Evolutionary conservation across 768 basidiomycete species (phyloP), one percentile per base, ranked within the genome.

Genomic region (Botryobasidium botryosum): DNA sequence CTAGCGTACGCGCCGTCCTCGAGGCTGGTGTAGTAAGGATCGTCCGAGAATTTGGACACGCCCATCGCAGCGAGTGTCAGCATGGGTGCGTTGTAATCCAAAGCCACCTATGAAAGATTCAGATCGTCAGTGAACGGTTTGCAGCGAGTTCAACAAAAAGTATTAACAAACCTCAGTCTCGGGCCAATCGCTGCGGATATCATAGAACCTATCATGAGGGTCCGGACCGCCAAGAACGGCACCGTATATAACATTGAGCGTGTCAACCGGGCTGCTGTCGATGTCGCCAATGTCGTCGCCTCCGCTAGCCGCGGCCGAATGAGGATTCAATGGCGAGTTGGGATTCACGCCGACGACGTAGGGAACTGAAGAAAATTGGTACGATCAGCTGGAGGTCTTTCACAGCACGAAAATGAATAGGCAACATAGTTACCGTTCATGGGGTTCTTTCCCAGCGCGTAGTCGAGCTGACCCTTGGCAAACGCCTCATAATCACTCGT

Each of bases 281-380:
- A 91, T 78, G 25, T 71, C 59, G 31, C 55, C 61, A 51, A 82
- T 71, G 53, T 86, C 71, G 45, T 69, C 67, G 1, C 85, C 87
- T 25, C 90, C 90, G 47, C 79, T 80, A 2, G 91, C 82, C 63
- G 82, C 69, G 2, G 87, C 90, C 4, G 82, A 85, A 56, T 92
- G 88, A 1, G 90, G 90, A 58, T 92, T 94, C 39, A 68, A 61
- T 0, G 88, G 88, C 10, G 91, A 82, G 57, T 92, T 91, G 1
- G 88, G 85, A 60, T 92, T 86, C 39, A 69, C 64, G 31, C 91
- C 90, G 20, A 94, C 87, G 40, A 94, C 61, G 58, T 94, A 96
- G 1, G 82, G 78, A 7, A 74, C 80, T n/a, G n/a, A n/a, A n/a
- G n/a, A n/a, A n/a, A n/a, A n/a, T n/a, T n/a, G n/a, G n/a, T n/a